These are phyloP conservation scores for Phytophthora europaea DNA, from an alignment of 352 stramenopile species.

Conservation along the genomic window DNA sequence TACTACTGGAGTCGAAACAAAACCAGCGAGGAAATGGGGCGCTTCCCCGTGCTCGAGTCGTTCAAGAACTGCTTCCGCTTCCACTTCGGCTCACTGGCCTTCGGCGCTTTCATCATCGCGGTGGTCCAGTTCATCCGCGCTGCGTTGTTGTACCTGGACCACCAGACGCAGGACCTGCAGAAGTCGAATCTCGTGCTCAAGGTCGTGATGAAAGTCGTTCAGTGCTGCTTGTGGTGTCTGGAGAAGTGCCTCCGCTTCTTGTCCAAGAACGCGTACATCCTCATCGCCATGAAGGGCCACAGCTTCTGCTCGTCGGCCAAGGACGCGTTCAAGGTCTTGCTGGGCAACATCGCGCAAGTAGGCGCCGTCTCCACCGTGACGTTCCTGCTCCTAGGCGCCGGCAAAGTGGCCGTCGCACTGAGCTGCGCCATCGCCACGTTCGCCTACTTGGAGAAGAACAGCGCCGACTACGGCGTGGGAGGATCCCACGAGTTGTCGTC, in stretches of 20 bases:
- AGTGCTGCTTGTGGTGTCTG: conserved; percentile 96
- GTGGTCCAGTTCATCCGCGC: conserved; percentile 96
- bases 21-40: conserved; percentile 66
- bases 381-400: conserved; percentile 93
- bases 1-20: conserved; percentile 95
- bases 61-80: conserved; percentile 91
- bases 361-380: conserved; percentile 91
- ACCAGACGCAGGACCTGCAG: conserved; percentile 90
- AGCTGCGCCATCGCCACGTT: conserved; percentile 69
- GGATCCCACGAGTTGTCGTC: conserved; percentile 79
- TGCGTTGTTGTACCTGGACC: conserved; percentile 93
- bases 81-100: conserved; percentile 96
- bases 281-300: conserved; percentile 82
- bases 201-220: conserved; percentile 85
- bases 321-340: conserved; percentile 94
- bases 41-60: conserved; percentile 66
- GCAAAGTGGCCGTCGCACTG: conserved; percentile 89
- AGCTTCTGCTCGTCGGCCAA: conserved; percentile 91
- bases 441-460: conserved; percentile 66
- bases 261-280: conserved; percentile 98
- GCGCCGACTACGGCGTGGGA: conserved; percentile 60
- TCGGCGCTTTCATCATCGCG: conserved; percentile 96
- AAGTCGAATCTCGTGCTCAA: conserved; percentile 83
- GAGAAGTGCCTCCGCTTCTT: conserved; percentile 97
- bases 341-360: conserved; percentile 91